phyloP scores from a whole-genome alignment of 805 yeast species.

The Wickerhamomyces bovis region DNA sequence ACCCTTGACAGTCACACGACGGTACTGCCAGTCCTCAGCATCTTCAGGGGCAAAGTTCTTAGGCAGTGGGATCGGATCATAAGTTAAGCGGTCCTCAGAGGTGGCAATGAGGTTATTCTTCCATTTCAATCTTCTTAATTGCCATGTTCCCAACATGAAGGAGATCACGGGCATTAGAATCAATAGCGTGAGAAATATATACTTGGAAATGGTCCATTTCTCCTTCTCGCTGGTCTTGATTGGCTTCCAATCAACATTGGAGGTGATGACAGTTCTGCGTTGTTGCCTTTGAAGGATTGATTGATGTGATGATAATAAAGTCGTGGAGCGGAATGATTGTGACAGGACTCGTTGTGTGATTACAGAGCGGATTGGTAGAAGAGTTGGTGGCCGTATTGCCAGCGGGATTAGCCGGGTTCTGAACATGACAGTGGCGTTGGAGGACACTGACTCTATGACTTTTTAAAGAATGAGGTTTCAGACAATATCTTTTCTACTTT shows the following conservation, averaged over 20 bases:
- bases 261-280: slow-evolving; percentile 42
- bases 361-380: not conserved
- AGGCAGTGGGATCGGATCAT: slow-evolving; percentile 70
- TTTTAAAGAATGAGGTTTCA: too few species aligned
- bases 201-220: slow-evolving; percentile 23
- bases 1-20: slow-evolving; percentile 74
- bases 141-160: slow-evolving; percentile 91
- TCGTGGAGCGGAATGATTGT: not conserved
- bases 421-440: not conserved
- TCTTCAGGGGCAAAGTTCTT: slow-evolving; percentile 55
- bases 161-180: slow-evolving; percentile 81
- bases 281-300: slow-evolving; percentile 11
- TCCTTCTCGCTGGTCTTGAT: slow-evolving; percentile 42
- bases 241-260: slow-evolving; percentile 83
- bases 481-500: too few species aligned
- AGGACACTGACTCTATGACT: too few species aligned
- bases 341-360: not conserved
- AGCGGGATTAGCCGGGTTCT: not conserved
- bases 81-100: slow-evolving; percentile 76
- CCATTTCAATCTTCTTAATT: slow-evolving; percentile 80
- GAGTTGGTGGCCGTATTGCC: not conserved
- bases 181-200: slow-evolving; percentile 32
- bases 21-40: slow-evolving; percentile 70
- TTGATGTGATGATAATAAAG: not conserved
- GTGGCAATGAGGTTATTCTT: slow-evolving; percentile 75